These are phyloP conservation scores for Fusarium ambrosium DNA, from an alignment of 2,329 filamentous ascomycete species.

Conservation along the genomic window DNA sequence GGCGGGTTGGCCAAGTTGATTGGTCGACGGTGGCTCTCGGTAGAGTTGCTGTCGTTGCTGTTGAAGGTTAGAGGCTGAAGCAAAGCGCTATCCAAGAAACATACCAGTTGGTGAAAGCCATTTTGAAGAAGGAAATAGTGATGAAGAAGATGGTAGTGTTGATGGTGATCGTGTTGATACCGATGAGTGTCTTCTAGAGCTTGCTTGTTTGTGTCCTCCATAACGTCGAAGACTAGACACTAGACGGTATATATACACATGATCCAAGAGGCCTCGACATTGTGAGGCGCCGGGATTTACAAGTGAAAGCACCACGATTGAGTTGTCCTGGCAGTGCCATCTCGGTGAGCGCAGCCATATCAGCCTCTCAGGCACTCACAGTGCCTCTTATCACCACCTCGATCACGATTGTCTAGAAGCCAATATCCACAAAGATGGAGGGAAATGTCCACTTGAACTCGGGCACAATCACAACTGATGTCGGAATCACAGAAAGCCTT, in stretches of 20 bases:
- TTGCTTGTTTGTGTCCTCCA: neutral
- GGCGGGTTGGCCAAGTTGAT: neutral
- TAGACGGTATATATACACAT: neutral
- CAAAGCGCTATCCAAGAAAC: no score
- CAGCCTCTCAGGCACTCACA: constrained; percentile 2
- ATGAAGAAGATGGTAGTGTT: neutral
- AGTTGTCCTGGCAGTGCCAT: neutral
- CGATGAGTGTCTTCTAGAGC: neutral
- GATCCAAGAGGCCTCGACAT: neutral
- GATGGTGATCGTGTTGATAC: neutral
- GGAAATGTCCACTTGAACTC: neutral
- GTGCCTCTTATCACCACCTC: constrained; percentile 6
- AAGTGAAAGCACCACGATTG: neutral
- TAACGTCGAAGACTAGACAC: neutral
- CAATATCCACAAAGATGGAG: neutral
- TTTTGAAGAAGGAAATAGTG: neutral
- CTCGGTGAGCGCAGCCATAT: constrained; percentile 7
- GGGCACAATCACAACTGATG: neutral
- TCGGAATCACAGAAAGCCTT: neutral
- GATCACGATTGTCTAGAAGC: neutral
- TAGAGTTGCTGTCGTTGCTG: constrained; percentile 9
- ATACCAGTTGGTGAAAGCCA: constrained; percentile 21
- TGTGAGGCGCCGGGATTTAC: neutral
- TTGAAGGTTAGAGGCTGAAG: neutral
- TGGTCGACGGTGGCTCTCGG: constrained; percentile 7